phyloP scores from a whole-genome alignment of 2,329 filamentous ascomycete species.

The Microthyrium microscopicum region DNA sequence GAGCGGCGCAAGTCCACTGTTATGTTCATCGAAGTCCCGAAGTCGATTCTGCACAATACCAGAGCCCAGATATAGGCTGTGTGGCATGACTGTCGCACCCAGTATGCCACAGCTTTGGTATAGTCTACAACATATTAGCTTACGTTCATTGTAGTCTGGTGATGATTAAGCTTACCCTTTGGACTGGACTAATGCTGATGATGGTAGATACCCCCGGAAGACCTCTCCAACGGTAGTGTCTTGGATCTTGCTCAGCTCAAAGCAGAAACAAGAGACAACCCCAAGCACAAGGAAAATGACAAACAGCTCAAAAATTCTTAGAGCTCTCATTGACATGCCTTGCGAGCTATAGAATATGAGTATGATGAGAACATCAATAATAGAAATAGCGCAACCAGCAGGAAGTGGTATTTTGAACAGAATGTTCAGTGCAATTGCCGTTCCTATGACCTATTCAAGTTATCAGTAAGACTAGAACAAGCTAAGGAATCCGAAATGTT shows the following conservation, averaged over 20 bases:
- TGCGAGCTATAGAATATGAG: slow-evolving; percentile 38
- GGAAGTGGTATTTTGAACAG: slow-evolving; percentile 36
- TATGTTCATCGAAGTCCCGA: slow-evolving; percentile 17
- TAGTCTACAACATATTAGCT: slow-evolving; percentile 19
- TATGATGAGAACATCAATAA: slow-evolving; percentile 39
- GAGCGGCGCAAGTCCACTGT: neutral
- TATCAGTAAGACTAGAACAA: neutral
- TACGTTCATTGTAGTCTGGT: slow-evolving; percentile 4
- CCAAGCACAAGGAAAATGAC: slow-evolving; percentile 37
- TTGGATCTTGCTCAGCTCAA: slow-evolving; percentile 37
- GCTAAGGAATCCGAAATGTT: slow-evolving; percentile 1
- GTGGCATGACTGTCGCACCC: slow-evolving; percentile 54
- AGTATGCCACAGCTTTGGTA: slow-evolving; percentile 57
- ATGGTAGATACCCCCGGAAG: slow-evolving; percentile 38
- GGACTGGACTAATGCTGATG: slow-evolving; percentile 32
- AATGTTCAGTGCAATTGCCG: slow-evolving; percentile 39
- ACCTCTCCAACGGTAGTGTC: slow-evolving; percentile 33
- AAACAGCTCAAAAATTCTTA: slow-evolving; percentile 37
- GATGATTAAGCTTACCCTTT: slow-evolving; percentile 27
- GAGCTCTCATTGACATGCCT: slow-evolving; percentile 30
- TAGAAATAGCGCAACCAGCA: slow-evolving; percentile 39
- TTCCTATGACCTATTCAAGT: slow-evolving; percentile 31
- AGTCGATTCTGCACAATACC: slow-evolving; percentile 37
- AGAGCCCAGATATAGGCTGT: slow-evolving; percentile 39
- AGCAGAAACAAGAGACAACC: slow-evolving; percentile 40